Percentiles rank a stretch among this genome's conserved stretches.
Conservation (phyloP, 768 basidiomycete genomes). For the Saitozyma sp. region DNA sequence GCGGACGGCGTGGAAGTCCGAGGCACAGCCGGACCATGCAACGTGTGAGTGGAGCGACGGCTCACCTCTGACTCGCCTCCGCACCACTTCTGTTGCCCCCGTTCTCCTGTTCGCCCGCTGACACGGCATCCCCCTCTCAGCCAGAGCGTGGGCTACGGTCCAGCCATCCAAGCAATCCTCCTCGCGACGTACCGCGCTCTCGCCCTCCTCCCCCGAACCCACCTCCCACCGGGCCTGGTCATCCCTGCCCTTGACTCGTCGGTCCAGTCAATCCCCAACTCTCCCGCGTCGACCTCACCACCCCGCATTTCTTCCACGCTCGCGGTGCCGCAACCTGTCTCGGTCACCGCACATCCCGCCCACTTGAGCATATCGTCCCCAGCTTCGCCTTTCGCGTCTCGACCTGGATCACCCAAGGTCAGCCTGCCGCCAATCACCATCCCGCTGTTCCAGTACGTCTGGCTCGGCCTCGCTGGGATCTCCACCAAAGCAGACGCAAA, state of each 20-base stretch:
- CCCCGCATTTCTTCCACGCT: background rate
- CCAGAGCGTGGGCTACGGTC: constrained; percentile 34
- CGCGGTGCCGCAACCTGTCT: background rate
- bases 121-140: constrained; percentile 9
- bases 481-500: constrained; percentile 18
- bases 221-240: constrained; percentile 19
- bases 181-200: constrained; percentile 39
- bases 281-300: background rate
- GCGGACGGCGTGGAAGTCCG: constrained; percentile 25
- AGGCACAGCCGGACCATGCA: constrained; percentile 44
- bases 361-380: constrained; percentile 2
- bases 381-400: constrained; percentile 11
- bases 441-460: constrained; percentile 35
- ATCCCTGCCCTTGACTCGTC: constrained; percentile 1
- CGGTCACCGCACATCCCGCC: background rate
- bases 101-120: background rate
- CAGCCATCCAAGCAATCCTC: constrained; percentile 35
- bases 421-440: constrained; percentile 21
- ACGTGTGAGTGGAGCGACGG: constrained; percentile 36
- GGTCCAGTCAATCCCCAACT: background rate
- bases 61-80: background rate
- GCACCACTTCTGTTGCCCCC: background rate
- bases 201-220: constrained; percentile 20
- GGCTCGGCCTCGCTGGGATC: constrained; percentile 49
- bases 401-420: constrained; percentile 7